These are phyloP conservation scores for Tetrapisispora taiwanensis DNA, from an alignment of 805 yeast genomes.

Conservation along the genomic window DNA sequence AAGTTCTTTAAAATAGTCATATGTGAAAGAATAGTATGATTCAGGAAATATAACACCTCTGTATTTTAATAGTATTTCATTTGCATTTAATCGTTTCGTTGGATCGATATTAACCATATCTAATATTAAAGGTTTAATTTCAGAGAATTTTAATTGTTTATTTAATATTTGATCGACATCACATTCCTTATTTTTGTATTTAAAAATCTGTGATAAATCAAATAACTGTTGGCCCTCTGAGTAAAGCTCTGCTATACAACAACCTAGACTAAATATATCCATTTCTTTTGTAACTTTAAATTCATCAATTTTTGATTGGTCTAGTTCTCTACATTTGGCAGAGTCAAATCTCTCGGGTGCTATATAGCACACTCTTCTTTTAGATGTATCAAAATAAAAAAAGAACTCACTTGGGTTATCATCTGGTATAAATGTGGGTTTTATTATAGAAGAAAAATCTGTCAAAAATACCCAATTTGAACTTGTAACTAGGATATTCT, in stretches of 20 bases:
- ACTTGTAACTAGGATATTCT: slow-evolving; percentile 74
- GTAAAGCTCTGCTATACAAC: slow-evolving; percentile 83
- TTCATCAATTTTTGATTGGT: slow-evolving; percentile 1
- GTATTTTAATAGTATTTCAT: slow-evolving; percentile 41
- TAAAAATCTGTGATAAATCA: slow-evolving; percentile 77
- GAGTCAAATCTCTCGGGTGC: slow-evolving; percentile 83
- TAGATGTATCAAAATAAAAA: slow-evolving; percentile 86
- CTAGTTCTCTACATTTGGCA: slow-evolving; percentile 16
- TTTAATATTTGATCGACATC: slow-evolving; percentile 33
- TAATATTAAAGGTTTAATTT: slow-evolving; percentile 44
- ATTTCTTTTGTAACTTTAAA: slow-evolving; percentile 42
- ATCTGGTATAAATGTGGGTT: slow-evolving; percentile 80
- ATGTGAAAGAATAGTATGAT: slow-evolving; percentile 56
- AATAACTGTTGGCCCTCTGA: slow-evolving; percentile 81
- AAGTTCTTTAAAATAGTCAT: slow-evolving; percentile 50
- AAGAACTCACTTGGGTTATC: slow-evolving; percentile 89
- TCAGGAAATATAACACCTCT: slow-evolving; percentile 50
- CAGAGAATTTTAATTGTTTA: slow-evolving; percentile 38
- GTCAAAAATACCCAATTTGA: slow-evolving; percentile 80
- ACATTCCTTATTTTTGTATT: slow-evolving; percentile 61
- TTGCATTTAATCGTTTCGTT: slow-evolving; percentile 43
- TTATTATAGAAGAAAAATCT: slow-evolving; percentile 69
- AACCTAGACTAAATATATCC: slow-evolving; percentile 80
- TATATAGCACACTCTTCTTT: slow-evolving; percentile 74
- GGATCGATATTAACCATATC: slow-evolving; percentile 64